These are phyloP conservation scores for Panaeolus cyanescens DNA, from an alignment of 768 basidiomycete species.

Conservation along the genomic window DNA sequence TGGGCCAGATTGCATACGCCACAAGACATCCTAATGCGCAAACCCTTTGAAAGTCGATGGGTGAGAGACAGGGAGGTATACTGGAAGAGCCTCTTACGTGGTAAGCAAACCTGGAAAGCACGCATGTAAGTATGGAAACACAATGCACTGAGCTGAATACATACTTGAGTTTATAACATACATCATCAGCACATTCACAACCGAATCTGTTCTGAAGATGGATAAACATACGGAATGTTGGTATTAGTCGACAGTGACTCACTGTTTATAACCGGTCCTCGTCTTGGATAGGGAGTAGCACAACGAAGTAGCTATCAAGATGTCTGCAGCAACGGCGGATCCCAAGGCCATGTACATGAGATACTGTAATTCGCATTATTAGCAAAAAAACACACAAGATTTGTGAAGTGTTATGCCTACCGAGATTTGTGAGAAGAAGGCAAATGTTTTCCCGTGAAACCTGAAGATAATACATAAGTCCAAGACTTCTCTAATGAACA, in stretches of 20 bases:
- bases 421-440: constrained; percentile 27
- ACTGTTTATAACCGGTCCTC: constrained; percentile 54
- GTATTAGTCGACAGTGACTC: constrained; percentile 14
- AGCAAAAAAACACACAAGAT: not conserved
- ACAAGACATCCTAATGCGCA: constrained; percentile 31
- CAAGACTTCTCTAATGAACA: not conserved
- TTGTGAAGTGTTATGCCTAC: constrained; percentile 11
- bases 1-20: constrained; percentile 44
- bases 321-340: constrained; percentile 41
- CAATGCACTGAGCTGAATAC: constrained; percentile 10
- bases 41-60: constrained; percentile 16
- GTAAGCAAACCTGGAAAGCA: constrained; percentile 29
- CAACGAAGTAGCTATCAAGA: constrained; percentile 43
- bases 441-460: constrained; percentile 24
- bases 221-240: not conserved
- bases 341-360: constrained; percentile 32
- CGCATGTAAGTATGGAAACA: not conserved
- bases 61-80: not conserved
- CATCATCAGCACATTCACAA: constrained; percentile 45
- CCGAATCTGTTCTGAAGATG: constrained; percentile 41
- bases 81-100: constrained; percentile 19
- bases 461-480: constrained; percentile 10
- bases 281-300: constrained; percentile 48
- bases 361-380: constrained; percentile 18
- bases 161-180: constrained; percentile 54